phyloP scores from a whole-genome alignment of 495 filamentous ascomycete genomes.

The Hypoxylon cercidicola region DNA sequence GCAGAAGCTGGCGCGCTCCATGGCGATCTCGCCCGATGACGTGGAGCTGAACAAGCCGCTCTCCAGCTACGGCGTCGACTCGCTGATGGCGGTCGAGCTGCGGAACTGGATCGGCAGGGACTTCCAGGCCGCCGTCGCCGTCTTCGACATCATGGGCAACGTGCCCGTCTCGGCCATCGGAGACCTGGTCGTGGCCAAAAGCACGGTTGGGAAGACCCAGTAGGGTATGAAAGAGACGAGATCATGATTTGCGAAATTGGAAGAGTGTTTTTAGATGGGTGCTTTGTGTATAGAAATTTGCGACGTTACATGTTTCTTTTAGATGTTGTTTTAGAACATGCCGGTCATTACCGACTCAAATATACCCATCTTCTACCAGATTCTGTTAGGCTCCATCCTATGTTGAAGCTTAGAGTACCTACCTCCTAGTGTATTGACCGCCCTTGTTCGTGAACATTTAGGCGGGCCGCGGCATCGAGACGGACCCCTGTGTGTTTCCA shows the following conservation, averaged over 20 bases:
- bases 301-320: too few relatives aligned
- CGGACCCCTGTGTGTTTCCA: neutral
- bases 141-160: slow-evolving; percentile 61
- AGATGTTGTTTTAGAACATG: too few relatives aligned
- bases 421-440: too few relatives aligned
- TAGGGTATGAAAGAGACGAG: neutral
- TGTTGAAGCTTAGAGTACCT: too few relatives aligned
- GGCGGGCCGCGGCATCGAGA: too few relatives aligned
- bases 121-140: slow-evolving; percentile 53
- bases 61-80: slow-evolving; percentile 63
- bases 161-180: slow-evolving; percentile 39
- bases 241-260: too few relatives aligned
- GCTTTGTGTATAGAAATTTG: neutral
- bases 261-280: too few relatives aligned
- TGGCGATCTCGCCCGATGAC: slow-evolving; percentile 50
- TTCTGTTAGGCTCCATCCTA: too few relatives aligned
- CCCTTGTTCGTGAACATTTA: too few relatives aligned
- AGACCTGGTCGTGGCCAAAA: slow-evolving; percentile 29
- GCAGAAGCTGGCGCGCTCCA: slow-evolving; percentile 47
- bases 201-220: slow-evolving; percentile 27
- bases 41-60: slow-evolving; percentile 53
- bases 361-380: too few relatives aligned
- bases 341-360: too few relatives aligned
- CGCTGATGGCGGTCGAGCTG: slow-evolving; percentile 67
- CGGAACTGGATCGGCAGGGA: slow-evolving; percentile 64